Conservation (phyloP, 768 basidiomycete genomes). For the Mycena olivaceomarginata region DNA sequence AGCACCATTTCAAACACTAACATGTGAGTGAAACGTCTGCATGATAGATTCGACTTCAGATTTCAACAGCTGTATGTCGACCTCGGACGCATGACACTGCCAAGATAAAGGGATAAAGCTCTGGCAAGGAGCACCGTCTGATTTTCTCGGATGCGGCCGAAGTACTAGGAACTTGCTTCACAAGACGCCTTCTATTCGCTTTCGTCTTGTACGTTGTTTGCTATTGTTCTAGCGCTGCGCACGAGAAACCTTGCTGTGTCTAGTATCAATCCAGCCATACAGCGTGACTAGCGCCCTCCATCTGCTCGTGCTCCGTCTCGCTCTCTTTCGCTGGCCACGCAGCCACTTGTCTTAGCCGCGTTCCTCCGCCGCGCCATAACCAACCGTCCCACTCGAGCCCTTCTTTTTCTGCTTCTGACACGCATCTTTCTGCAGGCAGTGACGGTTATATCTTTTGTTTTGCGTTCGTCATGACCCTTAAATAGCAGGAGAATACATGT, state of each 20-base stretch:
- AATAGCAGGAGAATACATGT: too few relatives aligned
- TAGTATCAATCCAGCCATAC: slow-evolving; percentile 66
- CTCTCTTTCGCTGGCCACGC: slow-evolving; percentile 60
- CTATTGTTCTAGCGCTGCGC: neutral
- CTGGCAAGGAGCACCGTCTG: too few relatives aligned
- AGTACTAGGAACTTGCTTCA: neutral
- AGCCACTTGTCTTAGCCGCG: slow-evolving; percentile 57
- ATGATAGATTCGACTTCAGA: too few relatives aligned
- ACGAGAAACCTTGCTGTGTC: too few relatives aligned
- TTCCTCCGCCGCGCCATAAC: slow-evolving; percentile 56
- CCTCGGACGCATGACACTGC: too few relatives aligned
- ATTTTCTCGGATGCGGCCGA: too few relatives aligned
- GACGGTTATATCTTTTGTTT: too few relatives aligned
- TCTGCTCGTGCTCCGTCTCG: slow-evolving; percentile 49
- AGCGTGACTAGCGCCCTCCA: slow-evolving; percentile 71
- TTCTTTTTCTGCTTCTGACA: neutral
- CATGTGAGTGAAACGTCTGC: too few relatives aligned
- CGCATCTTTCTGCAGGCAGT: neutral
- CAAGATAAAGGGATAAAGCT: too few relatives aligned
- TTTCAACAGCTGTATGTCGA: too few relatives aligned
- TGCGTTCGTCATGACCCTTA: too few relatives aligned
- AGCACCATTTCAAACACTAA: too few relatives aligned
- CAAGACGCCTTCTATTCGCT: slow-evolving; percentile 33
- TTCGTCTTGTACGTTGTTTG: slow-evolving; percentile 21
- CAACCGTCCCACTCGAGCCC: slow-evolving; percentile 71